Percentiles rank a stretch among this genome's conserved stretches.
Evolutionary conservation across 2,329 filamentous ascomycete species (phyloP).

Genomic region (Exophiala mesophila): DNA sequence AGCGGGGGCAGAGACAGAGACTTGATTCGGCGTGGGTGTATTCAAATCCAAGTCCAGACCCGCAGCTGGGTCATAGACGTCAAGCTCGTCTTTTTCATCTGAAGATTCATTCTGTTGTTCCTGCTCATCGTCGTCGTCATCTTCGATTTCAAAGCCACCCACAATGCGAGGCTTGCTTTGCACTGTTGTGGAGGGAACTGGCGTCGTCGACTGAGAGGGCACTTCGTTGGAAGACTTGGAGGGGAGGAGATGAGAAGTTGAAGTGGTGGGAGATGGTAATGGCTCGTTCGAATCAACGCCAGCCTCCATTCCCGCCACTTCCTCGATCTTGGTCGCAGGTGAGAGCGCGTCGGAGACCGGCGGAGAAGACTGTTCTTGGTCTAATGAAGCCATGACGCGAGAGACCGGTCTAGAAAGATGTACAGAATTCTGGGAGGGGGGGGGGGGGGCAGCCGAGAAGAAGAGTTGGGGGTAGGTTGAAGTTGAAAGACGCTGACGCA

Average conservation of each 20-base stretch:
- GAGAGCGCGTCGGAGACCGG: too few relatives aligned
- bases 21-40: constrained; percentile 16
- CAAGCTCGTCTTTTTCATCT: constrained; percentile 26
- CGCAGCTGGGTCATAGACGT: constrained; percentile 28
- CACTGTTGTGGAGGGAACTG: constrained; percentile 34
- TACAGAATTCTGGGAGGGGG: too few relatives aligned
- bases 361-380: too few relatives aligned
- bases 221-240: constrained; percentile 16
- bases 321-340: not conserved
- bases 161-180: constrained; percentile 39
- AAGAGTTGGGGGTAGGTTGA: too few relatives aligned
- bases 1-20: constrained; percentile 9
- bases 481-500: too few relatives aligned
- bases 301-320: constrained; percentile 2
- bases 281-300: constrained; percentile 17
- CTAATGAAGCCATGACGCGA: too few relatives aligned
- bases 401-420: too few relatives aligned
- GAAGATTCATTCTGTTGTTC: constrained; percentile 30
- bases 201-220: constrained; percentile 14
- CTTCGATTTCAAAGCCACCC: constrained; percentile 60
- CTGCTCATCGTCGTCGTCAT: constrained; percentile 52
- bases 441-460: too few relatives aligned
- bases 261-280: constrained; percentile 24
- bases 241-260: constrained; percentile 20
- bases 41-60: constrained; percentile 22